phyloP scores from a whole-genome alignment of 768 basidiomycete genomes.

The Mrakia gelida region DNA sequence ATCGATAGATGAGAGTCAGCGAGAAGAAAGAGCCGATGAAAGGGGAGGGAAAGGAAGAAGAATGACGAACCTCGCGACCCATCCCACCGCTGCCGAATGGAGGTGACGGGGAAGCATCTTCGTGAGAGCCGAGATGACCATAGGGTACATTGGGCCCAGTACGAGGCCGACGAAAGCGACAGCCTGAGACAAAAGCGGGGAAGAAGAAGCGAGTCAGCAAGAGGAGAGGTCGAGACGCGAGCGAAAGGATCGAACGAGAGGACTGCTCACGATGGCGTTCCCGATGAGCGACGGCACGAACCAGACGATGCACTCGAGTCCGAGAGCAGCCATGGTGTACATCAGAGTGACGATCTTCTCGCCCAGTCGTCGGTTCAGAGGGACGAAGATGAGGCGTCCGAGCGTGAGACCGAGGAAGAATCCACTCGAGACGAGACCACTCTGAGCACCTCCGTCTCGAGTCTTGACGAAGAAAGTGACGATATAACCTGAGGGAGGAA shows the following conservation, averaged over 20 bases:
- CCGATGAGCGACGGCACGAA: constrained; percentile 61
- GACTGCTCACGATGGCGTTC: constrained; percentile 51
- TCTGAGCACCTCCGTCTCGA: constrained; percentile 47
- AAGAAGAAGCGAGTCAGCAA: too few relatives aligned
- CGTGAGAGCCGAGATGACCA: constrained; percentile 65
- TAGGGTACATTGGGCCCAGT: constrained; percentile 71
- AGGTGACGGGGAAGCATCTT: constrained; percentile 68
- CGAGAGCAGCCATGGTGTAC: constrained; percentile 45
- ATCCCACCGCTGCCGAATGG: constrained; percentile 54
- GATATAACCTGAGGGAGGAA: constrained; percentile 50
- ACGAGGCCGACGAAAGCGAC: constrained; percentile 64
- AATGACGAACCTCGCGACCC: constrained; percentile 36
- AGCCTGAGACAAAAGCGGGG: constrained; percentile 34
- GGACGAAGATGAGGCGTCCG: constrained; percentile 55
- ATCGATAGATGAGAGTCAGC: neutral
- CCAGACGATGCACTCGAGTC: constrained; percentile 65
- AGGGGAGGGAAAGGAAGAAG: neutral
- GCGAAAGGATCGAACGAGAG: too few relatives aligned
- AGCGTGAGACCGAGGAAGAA: constrained; percentile 50
- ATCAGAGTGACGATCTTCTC: constrained; percentile 45
- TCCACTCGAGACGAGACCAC: constrained; percentile 53
- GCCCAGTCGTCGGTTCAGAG: constrained; percentile 51
- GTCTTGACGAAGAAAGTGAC: constrained; percentile 56
- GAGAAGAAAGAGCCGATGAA: neutral
- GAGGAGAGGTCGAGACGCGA: neutral